phyloP scores from a whole-genome alignment of 202 grass and related monocot genomes.

The Eragrostis tef region DNA sequence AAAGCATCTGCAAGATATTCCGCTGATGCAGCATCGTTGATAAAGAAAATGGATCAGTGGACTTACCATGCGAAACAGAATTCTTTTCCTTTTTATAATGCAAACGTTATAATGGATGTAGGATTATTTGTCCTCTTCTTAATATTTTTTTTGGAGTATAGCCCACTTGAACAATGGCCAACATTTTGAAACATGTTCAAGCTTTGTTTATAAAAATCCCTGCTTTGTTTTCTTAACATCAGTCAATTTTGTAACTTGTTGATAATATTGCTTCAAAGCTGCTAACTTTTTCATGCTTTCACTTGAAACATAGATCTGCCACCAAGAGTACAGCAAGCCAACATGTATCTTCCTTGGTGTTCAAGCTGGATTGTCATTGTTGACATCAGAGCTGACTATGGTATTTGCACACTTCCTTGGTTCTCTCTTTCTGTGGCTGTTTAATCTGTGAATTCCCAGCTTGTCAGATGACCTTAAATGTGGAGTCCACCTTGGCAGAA shows the following conservation, averaged over 20 bases:
- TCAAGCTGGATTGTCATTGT: conserved; percentile 84
- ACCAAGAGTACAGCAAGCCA: conserved; percentile 75
- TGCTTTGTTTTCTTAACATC: conserved; percentile 16
- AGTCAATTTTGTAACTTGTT: conserved; percentile 3
- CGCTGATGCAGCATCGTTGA: conserved; percentile 1
- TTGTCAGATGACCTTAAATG: neutral
- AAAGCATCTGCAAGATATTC: neutral
- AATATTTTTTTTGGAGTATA: neutral
- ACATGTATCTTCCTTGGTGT: conserved; percentile 74
- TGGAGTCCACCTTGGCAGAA: neutral
- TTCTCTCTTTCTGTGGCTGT: conserved; percentile 16
- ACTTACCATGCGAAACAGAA: neutral
- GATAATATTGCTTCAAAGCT: conserved; percentile 31
- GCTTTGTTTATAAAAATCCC: neutral
- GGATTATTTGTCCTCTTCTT: conserved; percentile 15
- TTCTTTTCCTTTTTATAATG: neutral
- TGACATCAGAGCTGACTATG: conserved; percentile 88
- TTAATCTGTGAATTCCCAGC: conserved; percentile 29
- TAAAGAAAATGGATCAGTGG: conserved; percentile 35
- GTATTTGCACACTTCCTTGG: conserved; percentile 52
- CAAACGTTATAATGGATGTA: conserved; percentile 8
- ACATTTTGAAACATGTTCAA: neutral
- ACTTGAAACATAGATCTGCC: conserved; percentile 74
- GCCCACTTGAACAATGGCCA: conserved; percentile 1
- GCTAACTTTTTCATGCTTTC: conserved; percentile 44